A percentile compares a stretch with the other conserved stretches of the same genome.
phyloP scores from a whole-genome alignment of 305 asterid genomes.

The Ilex paraguariensis region DNA sequence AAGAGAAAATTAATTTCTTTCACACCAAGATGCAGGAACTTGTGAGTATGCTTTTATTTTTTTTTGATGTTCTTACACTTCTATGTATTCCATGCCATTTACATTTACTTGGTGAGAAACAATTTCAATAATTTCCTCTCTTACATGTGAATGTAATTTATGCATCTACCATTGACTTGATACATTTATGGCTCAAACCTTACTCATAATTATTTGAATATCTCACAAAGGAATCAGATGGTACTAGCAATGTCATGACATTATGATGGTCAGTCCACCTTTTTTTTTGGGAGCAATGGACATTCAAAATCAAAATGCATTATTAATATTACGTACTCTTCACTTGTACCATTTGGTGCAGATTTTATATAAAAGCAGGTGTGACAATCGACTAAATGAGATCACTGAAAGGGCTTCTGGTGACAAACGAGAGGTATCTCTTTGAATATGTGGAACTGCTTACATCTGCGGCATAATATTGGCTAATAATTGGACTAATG shows the following conservation, averaged over 20 bases:
- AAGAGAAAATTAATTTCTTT: slow-evolving; percentile 78
- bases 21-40: slow-evolving; percentile 97
- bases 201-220: not conserved
- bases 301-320: slow-evolving; percentile 2
- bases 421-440: slow-evolving; percentile 77
- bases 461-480: slow-evolving; percentile 3
- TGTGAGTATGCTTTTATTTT: slow-evolving; percentile 44
- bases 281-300: not conserved
- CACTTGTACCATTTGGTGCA: slow-evolving; percentile 24
- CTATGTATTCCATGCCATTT: not conserved
- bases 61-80: not conserved
- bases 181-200: not conserved
- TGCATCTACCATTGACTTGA: not conserved
- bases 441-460: slow-evolving; percentile 14
- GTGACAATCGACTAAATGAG: slow-evolving; percentile 91
- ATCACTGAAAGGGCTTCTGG: slow-evolving; percentile 75
- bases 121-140: not conserved
- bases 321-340: slow-evolving; percentile 15
- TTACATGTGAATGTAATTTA: not conserved
- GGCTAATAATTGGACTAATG: slow-evolving; percentile 22
- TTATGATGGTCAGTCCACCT: not conserved
- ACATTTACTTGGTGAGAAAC: not conserved
- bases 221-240: not conserved
- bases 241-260: not conserved
- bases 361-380: slow-evolving; percentile 93